phyloP scores from a whole-genome alignment of 257 asterid genomes.

The Solanum chiquidenum region DNA sequence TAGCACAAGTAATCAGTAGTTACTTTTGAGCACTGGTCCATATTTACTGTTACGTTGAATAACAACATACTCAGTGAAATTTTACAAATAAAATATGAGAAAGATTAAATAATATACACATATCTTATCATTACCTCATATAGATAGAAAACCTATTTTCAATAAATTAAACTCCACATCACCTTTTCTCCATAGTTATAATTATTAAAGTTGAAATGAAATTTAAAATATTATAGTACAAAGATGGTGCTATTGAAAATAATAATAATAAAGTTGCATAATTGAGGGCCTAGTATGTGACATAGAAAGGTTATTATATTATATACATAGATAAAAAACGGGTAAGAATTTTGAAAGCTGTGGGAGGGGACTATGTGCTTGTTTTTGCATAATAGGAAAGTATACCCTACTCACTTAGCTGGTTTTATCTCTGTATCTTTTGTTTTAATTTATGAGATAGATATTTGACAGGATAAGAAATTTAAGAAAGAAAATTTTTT shows the following conservation, averaged over 20 bases:
- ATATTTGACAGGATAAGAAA: accelerated
- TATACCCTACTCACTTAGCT: neutral
- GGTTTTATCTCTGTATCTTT: neutral
- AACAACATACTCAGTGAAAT: too few relatives aligned
- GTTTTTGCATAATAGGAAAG: conserved; percentile 5
- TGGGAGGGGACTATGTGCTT: neutral
- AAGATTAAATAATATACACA: too few relatives aligned
- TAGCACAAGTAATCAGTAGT: neutral
- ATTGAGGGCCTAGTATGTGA: neutral
- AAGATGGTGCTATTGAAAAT: neutral
- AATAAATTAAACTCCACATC: neutral
- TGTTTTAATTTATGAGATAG: neutral
- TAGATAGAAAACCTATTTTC: neutral
- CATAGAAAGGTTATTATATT: neutral
- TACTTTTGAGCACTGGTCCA: neutral
- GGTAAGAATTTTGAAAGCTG: neutral
- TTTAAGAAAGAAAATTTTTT: neutral
- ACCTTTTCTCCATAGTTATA: neutral
- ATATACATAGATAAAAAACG: neutral
- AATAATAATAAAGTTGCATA: neutral
- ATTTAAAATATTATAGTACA: neutral
- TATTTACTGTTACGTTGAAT: neutral
- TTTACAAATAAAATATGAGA: accelerated
- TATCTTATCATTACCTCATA: accelerated
- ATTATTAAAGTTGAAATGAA: neutral